Evolutionary conservation across 75 land plant species (phyloP).

Genomic region (Chamaecyparis obtusa): DNA sequence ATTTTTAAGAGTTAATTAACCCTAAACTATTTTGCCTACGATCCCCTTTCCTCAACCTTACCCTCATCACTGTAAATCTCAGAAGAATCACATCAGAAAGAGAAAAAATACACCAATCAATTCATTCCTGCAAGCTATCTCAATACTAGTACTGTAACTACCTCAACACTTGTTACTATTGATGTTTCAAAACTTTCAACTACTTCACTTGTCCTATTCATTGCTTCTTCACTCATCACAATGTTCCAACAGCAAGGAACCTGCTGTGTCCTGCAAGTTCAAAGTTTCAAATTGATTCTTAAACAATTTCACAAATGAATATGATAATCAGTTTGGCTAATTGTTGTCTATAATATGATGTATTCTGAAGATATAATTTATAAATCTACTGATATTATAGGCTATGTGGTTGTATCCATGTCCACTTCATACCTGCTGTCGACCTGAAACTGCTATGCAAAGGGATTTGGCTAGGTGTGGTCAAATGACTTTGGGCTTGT

Average conservation of each 20-base stretch:
- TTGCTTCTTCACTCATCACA: not conserved
- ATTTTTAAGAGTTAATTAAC: no score
- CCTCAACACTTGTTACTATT: not conserved
- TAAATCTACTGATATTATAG: not conserved
- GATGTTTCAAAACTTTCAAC: not conserved
- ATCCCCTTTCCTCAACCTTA: not conserved
- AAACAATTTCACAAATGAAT: not conserved
- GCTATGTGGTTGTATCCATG: no score
- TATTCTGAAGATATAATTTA: not conserved
- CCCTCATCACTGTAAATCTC: not conserved
- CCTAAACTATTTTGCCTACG: not conserved
- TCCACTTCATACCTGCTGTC: no score
- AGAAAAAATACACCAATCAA: not conserved
- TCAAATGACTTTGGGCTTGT: no score
- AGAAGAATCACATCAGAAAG: not conserved
- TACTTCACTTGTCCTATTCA: not conserved
- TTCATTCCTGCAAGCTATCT: not conserved
- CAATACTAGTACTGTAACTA: not conserved
- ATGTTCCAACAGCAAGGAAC: not conserved
- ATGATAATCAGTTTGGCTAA: not conserved
- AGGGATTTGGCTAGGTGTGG: no score
- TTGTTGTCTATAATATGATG: not conserved
- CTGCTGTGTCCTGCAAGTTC: not conserved
- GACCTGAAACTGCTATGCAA: no score
- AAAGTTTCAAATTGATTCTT: not conserved